These are phyloP conservation scores for Sungouiella thailandica DNA, from an alignment of 805 yeast species.

Conservation along the genomic window DNA sequence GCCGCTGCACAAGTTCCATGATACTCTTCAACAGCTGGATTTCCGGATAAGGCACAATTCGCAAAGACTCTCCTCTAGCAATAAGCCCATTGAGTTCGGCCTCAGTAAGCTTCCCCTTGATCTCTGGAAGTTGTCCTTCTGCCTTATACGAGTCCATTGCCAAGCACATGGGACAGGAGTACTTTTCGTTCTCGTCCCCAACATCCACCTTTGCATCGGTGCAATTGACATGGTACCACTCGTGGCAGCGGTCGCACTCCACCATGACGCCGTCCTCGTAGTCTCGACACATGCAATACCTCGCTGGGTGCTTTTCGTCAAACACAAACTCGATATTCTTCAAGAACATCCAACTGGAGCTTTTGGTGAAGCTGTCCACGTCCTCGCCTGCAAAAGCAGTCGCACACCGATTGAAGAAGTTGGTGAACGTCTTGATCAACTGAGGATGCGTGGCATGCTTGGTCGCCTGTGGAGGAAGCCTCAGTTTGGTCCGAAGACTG, in stretches of 20 bases:
- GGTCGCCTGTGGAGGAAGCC: conserved; percentile 8
- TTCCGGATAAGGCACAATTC: conserved; percentile 5
- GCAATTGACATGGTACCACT: conserved; percentile 68
- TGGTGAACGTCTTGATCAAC: conserved; percentile 17
- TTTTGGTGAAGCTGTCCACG: conserved; percentile 19
- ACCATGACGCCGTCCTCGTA: conserved; percentile 60
- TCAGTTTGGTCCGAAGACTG: conserved; percentile 11
- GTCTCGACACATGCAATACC: conserved; percentile 61
- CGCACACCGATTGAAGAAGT: conserved; percentile 17
- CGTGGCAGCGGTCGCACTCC: conserved; percentile 64
- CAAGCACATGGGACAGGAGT: conserved; percentile 13
- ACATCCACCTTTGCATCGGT: conserved; percentile 20
- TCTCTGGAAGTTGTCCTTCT: not conserved
- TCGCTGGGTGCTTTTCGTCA: conserved; percentile 7
- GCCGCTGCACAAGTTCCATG: not conserved
- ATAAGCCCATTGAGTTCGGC: not conserved
- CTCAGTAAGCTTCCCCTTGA: conserved; percentile 1
- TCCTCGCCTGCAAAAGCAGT: conserved; percentile 23
- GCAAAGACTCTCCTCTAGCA: not conserved
- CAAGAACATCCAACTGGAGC: conserved; percentile 20
- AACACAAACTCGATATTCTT: conserved; percentile 7
- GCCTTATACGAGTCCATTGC: not conserved
- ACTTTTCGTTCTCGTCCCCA: conserved; percentile 12
- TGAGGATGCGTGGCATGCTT: conserved; percentile 16
- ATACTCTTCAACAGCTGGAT: conserved; percentile 4